Base-by-base conservation (phyloP, 805 yeast genomes). In the Ogataea saltuana region DNA sequence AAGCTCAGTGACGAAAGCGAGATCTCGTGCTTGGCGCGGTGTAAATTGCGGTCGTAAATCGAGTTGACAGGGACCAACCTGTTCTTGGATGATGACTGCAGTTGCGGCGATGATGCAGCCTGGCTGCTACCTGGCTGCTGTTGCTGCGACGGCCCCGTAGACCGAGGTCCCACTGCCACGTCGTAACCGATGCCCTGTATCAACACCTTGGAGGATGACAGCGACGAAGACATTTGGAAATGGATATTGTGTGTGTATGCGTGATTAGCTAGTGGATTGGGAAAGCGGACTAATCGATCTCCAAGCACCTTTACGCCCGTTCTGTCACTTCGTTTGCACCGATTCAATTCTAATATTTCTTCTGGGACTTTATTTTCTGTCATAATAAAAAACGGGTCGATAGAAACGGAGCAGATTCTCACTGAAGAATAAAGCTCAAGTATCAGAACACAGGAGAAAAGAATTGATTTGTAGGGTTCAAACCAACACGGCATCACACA, bases 21-120 rank as follows among this genome's bases (percentile, higher is more conserved):
- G 26, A 87, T 82, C 44, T 85, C 91, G 22, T 78, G 76, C 13
- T 78, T 71, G 44, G 83, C 75, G 51, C 90, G 75, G 46, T 77
- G 80, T 32, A 81, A 67, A 51, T 82, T 85, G 51, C 80, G 76
- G 56, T 88, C 95, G 54, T 83, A 87, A 20, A 85, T 80, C 11
- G 75, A 68, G 20, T 34, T 45, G n/a, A 42, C 33, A 1, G 48
- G 37, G 18, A 41, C 43, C 5, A 42, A 13, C 45, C 39, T 42
- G 28, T 30, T 44, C 37, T 38, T 44, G 38, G 5, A 11, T 3
- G 29, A 22, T 6, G 38, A 23, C 16, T 40, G 44, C 41, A 43
- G 49, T 25, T 38, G 48, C 39, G 45, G 42, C 11, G 43, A 46
- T n/a, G n/a, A n/a, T 13, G 37, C 42, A 11, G 32, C 25, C 13